Evolutionary conservation across 331 rosid genomes (phyloP).

Genomic region (Spiraea crenata): DNA sequence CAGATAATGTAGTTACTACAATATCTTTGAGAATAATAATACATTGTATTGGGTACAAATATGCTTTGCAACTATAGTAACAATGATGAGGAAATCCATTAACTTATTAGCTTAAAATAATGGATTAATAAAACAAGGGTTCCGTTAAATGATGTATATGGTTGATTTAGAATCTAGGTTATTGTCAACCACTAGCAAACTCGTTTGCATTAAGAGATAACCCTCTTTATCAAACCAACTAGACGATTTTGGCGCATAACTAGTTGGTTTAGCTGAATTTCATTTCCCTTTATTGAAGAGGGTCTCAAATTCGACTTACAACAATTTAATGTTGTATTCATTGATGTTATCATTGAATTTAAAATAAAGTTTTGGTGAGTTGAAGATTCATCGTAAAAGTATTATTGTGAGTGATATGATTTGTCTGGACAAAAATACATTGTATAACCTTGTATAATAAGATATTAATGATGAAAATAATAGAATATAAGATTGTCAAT

Average conservation of each 20-base stretch:
- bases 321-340: too few relatives aligned
- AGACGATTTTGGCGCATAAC: too few relatives aligned
- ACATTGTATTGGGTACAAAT: conserved; percentile 21
- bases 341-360: too few relatives aligned
- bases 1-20: conserved; percentile 14
- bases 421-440: not conserved
- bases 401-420: too few relatives aligned
- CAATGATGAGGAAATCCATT: conserved; percentile 13
- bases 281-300: too few relatives aligned
- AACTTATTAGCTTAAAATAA: conserved; percentile 1
- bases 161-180: not conserved
- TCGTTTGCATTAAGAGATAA: too few relatives aligned
- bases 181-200: not conserved
- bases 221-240: not conserved
- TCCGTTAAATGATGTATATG: conserved; percentile 18
- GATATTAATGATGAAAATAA: not conserved
- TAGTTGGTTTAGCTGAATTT: too few relatives aligned
- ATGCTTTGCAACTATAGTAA: conserved; percentile 14
- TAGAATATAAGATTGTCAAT: not conserved
- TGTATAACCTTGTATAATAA: not conserved
- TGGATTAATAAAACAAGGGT: conserved; percentile 14
- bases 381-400: too few relatives aligned
- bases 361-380: too few relatives aligned
- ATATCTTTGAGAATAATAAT: conserved; percentile 20
- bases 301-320: too few relatives aligned